Base-by-base conservation (phyloP, 2,329 filamentous ascomycete species). In the Fragosphaeria purpurea region DNA sequence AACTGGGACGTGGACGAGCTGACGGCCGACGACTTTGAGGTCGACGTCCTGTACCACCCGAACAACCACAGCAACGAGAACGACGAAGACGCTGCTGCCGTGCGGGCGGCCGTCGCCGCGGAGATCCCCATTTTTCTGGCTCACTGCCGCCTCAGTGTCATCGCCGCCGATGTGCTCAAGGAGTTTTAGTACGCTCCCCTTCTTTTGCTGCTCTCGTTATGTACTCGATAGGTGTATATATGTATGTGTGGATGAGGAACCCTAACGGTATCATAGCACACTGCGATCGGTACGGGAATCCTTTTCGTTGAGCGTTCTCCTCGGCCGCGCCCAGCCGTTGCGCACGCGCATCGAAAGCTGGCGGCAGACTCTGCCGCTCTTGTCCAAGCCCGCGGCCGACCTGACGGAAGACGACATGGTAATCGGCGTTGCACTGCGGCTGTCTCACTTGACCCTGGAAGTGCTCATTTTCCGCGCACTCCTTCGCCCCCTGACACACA, bases 381-480 rank as follows among this genome's bases (percentile, higher is more conserved):
- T 60, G 3, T 54, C 56, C 7, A 59, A 52, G 41, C 57, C 58
- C 5, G 53, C 56, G 1, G 48, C 47, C 2, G 55, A 57, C 11
- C 51, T 60, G 35, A 55, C 45, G 13, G 58, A 55, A 37, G 55
- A 56, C 38, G 58, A 61, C n/a, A 55, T 60, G n/a, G 57, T 56
- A 7, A 34, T 49, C 11, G 55, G 59, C 12, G 59, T 52, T 1
- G 46, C 57, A 7, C 51, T 61, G 46, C 56, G 58, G 0, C 39
- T 61, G 35, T 56, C 59, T 3, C 58, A 61, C 48, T 44, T 61
- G 34, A 57, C 59, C 1, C 50, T 61, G 12, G 59, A 60, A 47
- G 55, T 58, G 7, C 55, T 60, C 41, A 60, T 61, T 11, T 61
- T 61, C 48, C 56, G 59, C 9, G 59, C 58, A 5, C 52, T 61